Evolutionary conservation across 1,139 yeast species (phyloP).

Genomic region (Saccharomycopsis hybrid): DNA sequence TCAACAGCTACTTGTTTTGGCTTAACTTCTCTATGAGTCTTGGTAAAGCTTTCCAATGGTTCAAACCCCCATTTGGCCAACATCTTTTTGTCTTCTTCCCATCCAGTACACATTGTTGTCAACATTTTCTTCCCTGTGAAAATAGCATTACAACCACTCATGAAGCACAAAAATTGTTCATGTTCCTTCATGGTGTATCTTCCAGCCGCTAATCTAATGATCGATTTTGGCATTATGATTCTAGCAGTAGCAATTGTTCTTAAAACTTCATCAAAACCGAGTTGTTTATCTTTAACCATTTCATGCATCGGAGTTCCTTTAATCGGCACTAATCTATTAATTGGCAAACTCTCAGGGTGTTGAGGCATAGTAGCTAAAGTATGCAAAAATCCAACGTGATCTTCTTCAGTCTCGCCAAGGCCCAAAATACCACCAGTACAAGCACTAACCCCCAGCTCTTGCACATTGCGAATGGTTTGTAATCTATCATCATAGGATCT

Average conservation of each 20-base stretch:
- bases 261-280: slow-evolving; percentile 51
- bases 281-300: slow-evolving; percentile 25
- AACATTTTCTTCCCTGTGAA: slow-evolving; percentile 79
- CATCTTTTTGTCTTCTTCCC: slow-evolving; percentile 77
- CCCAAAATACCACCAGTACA: slow-evolving; percentile 82
- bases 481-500: slow-evolving; percentile 66
- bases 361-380: slow-evolving; percentile 60
- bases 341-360: slow-evolving; percentile 81
- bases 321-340: slow-evolving; percentile 70
- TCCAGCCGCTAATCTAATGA: slow-evolving; percentile 74
- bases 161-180: slow-evolving; percentile 68
- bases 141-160: slow-evolving; percentile 76
- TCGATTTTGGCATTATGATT: slow-evolving; percentile 63
- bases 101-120: slow-evolving; percentile 77
- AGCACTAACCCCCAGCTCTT: slow-evolving; percentile 59
- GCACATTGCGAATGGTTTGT: slow-evolving; percentile 57
- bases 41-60: slow-evolving; percentile 54
- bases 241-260: slow-evolving; percentile 75
- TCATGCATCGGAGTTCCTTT: slow-evolving; percentile 67
- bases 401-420: slow-evolving; percentile 67
- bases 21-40: not conserved
- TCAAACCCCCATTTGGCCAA: slow-evolving; percentile 62
- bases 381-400: slow-evolving; percentile 61
- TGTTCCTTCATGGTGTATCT: slow-evolving; percentile 74
- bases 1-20: too few species aligned